These are phyloP conservation scores for Oryza officinalis DNA, from an alignment of 176 grass and related monocot species.

Conservation along the genomic window DNA sequence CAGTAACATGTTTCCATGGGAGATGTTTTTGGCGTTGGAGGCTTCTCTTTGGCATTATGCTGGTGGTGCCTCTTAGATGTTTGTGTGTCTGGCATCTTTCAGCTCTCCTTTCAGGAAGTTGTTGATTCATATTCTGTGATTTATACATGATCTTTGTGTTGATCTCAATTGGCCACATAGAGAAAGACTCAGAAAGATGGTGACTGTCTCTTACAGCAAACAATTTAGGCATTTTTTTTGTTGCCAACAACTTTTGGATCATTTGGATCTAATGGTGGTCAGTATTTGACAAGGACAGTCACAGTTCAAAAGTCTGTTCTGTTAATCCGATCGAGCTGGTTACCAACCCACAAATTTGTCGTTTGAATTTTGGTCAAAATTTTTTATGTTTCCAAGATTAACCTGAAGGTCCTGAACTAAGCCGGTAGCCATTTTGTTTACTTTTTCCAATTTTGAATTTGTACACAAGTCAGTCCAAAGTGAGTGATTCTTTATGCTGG, in stretches of 20 bases:
- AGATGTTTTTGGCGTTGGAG: neutral
- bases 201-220: neutral
- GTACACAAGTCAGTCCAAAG: neutral
- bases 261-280: neutral
- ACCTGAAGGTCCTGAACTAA: neutral
- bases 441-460: neutral
- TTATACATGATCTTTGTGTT: neutral
- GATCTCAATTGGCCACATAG: neutral
- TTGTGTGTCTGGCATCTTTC: slow-evolving; percentile 24
- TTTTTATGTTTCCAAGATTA: neutral
- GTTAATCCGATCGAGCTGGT: neutral
- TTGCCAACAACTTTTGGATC: neutral
- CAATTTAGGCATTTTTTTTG: neutral
- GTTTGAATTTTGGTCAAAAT: neutral
- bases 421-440: neutral
- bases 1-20: neutral
- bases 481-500: neutral
- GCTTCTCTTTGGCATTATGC: slow-evolving; percentile 17
- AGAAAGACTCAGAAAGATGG: slow-evolving; percentile 16
- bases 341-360: neutral
- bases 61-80: slow-evolving; percentile 26
- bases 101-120: slow-evolving; percentile 37
- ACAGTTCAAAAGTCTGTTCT: neutral
- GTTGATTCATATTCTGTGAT: slow-evolving; percentile 21
- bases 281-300: slow-evolving; percentile 14